Percentiles rank a stretch among this genome's conserved stretches.
Conservation (phyloP, 2,329 filamentous ascomycete genomes). For the Ramularia collo-cygni region DNA sequence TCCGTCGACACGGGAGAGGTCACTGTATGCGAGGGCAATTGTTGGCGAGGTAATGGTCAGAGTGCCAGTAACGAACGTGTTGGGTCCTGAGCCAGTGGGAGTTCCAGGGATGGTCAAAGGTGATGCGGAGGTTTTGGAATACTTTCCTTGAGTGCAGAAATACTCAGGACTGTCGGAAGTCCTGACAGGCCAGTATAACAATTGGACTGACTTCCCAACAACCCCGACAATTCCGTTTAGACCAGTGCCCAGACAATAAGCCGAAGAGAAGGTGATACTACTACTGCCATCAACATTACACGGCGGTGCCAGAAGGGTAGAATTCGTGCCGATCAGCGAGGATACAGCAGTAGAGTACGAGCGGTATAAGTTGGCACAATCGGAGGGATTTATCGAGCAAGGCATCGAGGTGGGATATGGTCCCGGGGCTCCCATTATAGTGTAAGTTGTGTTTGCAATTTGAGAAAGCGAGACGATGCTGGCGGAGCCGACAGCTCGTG, state of each 20-base stretch:
- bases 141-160: conserved; percentile 3
- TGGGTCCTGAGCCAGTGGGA: conserved; percentile 13
- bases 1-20: conserved; percentile 14
- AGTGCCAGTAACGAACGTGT: conserved; percentile 20
- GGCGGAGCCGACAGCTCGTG: conserved; percentile 14
- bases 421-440: conserved; percentile 4
- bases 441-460: conserved; percentile 5
- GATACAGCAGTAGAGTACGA: conserved; percentile 5
- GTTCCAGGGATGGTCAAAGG: conserved; percentile 11
- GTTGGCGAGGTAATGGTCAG: conserved; percentile 21
- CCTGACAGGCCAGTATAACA: conserved; percentile 22
- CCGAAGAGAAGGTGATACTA: conserved; percentile 4
- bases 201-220: conserved; percentile 1
- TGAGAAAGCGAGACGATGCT: conserved; percentile 2
- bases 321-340: conserved; percentile 4
- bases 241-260: conserved; percentile 1
- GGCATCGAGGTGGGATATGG: conserved; percentile 12
- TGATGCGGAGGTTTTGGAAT: not conserved
- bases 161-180: conserved; percentile 6
- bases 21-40: conserved; percentile 14
- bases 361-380: conserved; percentile 7
- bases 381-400: conserved; percentile 10
- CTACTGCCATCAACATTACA: conserved; percentile 10
- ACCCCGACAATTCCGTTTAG: not conserved
- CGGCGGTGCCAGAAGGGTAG: conserved; percentile 4